phyloP scores from a whole-genome alignment of 176 grass and related monocot genomes.

The Avena atlantica region DNA sequence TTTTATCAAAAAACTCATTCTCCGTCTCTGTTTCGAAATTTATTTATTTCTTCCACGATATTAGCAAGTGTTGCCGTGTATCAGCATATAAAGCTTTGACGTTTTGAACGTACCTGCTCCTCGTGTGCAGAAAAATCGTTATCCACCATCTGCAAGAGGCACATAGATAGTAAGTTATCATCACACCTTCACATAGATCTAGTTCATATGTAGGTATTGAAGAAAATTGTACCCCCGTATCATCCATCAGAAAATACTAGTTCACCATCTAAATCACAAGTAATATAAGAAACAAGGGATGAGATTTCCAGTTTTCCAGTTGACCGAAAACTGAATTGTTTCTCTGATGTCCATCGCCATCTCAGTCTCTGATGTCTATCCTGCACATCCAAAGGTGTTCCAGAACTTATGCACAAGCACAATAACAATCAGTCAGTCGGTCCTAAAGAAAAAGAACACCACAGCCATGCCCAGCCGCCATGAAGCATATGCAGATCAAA shows the following conservation, averaged over 20 bases:
- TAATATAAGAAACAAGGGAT: background rate
- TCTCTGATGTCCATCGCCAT: conserved; percentile 41
- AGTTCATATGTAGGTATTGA: background rate
- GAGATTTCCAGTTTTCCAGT: background rate
- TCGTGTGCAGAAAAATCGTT: background rate
- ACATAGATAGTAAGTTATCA: background rate
- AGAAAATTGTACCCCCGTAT: conserved; percentile 40
- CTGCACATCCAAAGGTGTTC: conserved; percentile 29
- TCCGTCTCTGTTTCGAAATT: conserved; percentile 5
- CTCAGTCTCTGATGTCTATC: background rate
- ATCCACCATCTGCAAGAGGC: conserved; percentile 40
- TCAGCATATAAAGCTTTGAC: no score
- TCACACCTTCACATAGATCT: background rate
- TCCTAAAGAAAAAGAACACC: background rate
- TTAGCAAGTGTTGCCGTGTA: background rate
- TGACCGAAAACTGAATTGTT: conserved; percentile 15
- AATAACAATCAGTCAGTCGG: background rate
- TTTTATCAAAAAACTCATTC: conserved; percentile 23
- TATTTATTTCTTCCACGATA: background rate
- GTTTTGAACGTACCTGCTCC: conserved; percentile 3
- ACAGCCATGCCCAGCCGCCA: background rate
- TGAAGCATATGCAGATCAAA: background rate
- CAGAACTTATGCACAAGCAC: background rate
- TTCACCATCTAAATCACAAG: conserved; percentile 15
- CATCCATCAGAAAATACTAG: conserved; percentile 19